A percentile compares a stretch with the other conserved stretches of the same genome.
Conservation (phyloP, 1,139 yeast genomes). For the Saccharomycopsis crataegensis region DNA sequence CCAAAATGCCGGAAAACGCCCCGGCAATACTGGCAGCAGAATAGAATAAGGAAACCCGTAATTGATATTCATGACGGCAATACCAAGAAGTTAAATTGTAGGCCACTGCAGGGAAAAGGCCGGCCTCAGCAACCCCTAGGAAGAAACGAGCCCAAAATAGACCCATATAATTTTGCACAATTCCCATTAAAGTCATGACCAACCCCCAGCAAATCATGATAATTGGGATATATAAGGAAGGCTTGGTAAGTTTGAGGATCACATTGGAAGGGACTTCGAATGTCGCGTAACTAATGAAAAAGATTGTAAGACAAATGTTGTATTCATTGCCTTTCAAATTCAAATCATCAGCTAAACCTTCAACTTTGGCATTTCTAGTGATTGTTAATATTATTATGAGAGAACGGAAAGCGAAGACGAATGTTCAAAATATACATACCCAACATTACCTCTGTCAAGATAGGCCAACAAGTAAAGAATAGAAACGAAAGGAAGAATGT, state of each 20-base stretch:
- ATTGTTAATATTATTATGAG: no score
- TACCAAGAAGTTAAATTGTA: constrained; percentile 44
- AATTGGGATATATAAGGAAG: constrained; percentile 38
- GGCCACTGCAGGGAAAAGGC: constrained; percentile 47
- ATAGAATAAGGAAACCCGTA: constrained; percentile 42
- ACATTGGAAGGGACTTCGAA: constrained; percentile 48
- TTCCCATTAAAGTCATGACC: constrained; percentile 40
- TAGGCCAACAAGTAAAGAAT: constrained; percentile 45
- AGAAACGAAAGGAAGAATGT: constrained; percentile 44
- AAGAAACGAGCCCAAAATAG: constrained; percentile 41
- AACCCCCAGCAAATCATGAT: constrained; percentile 48
- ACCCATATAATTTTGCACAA: constrained; percentile 36
- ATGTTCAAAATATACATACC: no score
- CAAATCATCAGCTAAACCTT: constrained; percentile 47
- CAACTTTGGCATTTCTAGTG: constrained; percentile 42
- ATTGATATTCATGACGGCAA: constrained; percentile 38
- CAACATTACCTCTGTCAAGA: constrained; percentile 55
- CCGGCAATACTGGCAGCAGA: constrained; percentile 45
- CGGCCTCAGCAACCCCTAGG: constrained; percentile 53
- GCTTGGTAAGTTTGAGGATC: constrained; percentile 36
- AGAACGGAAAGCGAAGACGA: no score
- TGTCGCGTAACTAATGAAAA: constrained; percentile 48
- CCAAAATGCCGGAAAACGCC: constrained; percentile 44
- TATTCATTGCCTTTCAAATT: constrained; percentile 41
- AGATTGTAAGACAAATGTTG: constrained; percentile 46